Base-by-base conservation (phyloP, 257 asterid genomes). In the Cordia subcordata region DNA sequence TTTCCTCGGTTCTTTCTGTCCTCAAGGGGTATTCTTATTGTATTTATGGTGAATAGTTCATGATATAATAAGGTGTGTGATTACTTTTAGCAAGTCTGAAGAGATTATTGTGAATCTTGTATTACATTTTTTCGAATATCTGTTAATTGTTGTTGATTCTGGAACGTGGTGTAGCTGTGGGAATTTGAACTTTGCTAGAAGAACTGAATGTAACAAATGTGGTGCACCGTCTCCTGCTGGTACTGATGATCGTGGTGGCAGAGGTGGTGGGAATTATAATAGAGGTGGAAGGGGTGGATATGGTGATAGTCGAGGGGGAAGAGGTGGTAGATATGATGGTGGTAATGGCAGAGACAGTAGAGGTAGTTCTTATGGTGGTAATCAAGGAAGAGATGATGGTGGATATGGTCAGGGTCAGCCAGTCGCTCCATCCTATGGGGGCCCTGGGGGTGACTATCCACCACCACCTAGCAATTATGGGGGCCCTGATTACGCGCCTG, bases 201-300 rank as follows among this genome's bases (percentile, higher is more conserved):
- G 99, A 82, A 84, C 82, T 49, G 95, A 93, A 66, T 93, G 99
- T 77, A 85, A 93, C 90, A 90, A 83, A 78, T 90, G 99, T 72
- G 99, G 99, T 72, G 72, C 89, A 22, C 87, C 85, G 20, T 82
- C 99, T 68, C 94, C 96, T 65, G 77, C 86, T 76, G 95, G 96
- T 53, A 59, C 85, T 69, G 93, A 76, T 52, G 94, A 85, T 63
- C 95, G 91, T 59, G 95, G 94, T 44, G 85, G 84, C 67, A 76
- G 91, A 71, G 86, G 81, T 53, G 82, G 87, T 56, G 73, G 85
- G 13, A 71, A 72, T 52, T 42, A 71, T 55, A 77, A 64, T 72
- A 63, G 80, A 33, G 85, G 73, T 55, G 79, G 91, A 59, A 81
- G 88, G 27, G 81, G 90, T 65, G 79, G 83, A 55, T 83, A 74